These are phyloP conservation scores for Corylus americana DNA, from an alignment of 306 rosid genomes.

Conservation along the genomic window DNA sequence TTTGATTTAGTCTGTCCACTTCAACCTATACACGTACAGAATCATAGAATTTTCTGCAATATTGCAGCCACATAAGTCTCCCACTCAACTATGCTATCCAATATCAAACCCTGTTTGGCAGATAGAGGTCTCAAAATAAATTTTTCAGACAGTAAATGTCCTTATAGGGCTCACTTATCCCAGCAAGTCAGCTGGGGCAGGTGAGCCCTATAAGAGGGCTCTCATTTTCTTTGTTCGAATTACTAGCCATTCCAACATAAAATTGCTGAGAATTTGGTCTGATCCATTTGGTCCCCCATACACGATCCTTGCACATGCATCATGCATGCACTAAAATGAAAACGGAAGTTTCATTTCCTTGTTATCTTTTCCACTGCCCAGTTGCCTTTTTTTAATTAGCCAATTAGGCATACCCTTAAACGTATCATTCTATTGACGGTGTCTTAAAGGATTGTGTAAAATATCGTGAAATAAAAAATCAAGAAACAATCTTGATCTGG, in stretches of 20 bases:
- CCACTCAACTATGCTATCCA: neutral
- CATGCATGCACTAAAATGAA: no score
- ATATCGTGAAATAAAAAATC: neutral
- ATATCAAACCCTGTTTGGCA: neutral
- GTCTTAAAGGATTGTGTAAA: neutral
- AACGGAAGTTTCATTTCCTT: neutral
- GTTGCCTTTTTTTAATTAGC: neutral
- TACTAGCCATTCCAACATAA: no score
- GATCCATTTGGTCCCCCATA: neutral
- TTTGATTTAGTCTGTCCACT: neutral
- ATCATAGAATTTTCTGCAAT: constrained; percentile 1
- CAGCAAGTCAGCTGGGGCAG: no score
- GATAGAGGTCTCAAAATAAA: no score
- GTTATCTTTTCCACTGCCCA: neutral
- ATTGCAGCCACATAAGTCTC: neutral
- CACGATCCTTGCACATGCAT: no score
- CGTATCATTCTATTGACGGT: no score
- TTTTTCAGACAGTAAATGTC: no score
- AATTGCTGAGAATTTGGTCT: neutral
- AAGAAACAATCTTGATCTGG: neutral
- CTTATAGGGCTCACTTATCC: no score
- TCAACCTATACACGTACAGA: neutral
- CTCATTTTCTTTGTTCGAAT: no score
- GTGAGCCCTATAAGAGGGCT: no score
- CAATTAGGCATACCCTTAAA: no score